phyloP scores from a whole-genome alignment of 306 rosid species.

The Cucumis cinereus region DNA sequence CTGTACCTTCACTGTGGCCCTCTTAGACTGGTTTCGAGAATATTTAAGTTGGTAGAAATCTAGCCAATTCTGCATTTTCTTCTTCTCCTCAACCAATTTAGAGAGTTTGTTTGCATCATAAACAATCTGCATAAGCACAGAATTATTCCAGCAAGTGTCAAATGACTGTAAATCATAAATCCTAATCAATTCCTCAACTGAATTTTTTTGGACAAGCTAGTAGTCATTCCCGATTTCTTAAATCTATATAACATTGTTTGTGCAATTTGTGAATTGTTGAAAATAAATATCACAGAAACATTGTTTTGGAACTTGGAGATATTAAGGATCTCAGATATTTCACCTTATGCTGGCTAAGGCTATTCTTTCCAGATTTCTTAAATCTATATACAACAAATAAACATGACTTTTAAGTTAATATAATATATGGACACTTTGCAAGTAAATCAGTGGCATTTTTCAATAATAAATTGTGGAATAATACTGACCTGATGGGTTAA shows the following conservation, averaged over 20 bases:
- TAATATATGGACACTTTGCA: not conserved
- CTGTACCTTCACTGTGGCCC: slow-evolving; percentile 62
- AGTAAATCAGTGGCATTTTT: not conserved
- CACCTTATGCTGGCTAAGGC: not conserved
- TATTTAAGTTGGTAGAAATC: slow-evolving; percentile 69
- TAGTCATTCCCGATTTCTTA: too few species aligned
- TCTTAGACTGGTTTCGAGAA: slow-evolving; percentile 53
- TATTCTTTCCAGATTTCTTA: not conserved
- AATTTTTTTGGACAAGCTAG: not conserved
- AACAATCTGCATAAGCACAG: slow-evolving; percentile 50
- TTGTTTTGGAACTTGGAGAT: not conserved
- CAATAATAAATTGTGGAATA: not conserved
- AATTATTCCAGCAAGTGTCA: not conserved
- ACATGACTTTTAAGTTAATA: not conserved
- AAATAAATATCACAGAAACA: not conserved
- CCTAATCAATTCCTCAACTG: not conserved
- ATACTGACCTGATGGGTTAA: slow-evolving; percentile 69
- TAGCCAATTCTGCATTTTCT: slow-evolving; percentile 74
- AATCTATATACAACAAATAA: not conserved
- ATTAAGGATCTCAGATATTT: not conserved
- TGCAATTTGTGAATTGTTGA: not conserved
- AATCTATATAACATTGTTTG: not conserved
- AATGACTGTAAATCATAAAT: not conserved
- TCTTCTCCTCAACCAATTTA: slow-evolving; percentile 58
- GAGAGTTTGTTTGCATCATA: slow-evolving; percentile 78